Conservation (phyloP, 257 asterid genomes). For the Rauvolfia tetraphylla region DNA sequence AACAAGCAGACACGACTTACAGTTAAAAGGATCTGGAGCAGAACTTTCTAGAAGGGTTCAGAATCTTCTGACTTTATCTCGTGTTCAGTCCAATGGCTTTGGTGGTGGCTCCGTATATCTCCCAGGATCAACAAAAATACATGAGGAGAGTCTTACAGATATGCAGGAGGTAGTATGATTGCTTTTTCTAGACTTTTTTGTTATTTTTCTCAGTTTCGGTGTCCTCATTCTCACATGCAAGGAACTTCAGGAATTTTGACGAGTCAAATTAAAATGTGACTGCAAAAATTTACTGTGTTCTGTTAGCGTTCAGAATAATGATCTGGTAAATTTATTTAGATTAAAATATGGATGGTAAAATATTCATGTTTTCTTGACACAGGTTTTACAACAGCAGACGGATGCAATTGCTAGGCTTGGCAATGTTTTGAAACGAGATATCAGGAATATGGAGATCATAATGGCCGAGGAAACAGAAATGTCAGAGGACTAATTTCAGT, state of each 20-base stretch:
- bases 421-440: conserved; percentile 76
- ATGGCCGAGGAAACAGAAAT: conserved; percentile 79
- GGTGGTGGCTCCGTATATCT: conserved; percentile 62
- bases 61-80: conserved; percentile 67
- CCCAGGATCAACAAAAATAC: conserved; percentile 88
- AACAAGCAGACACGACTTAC: conserved; percentile 29
- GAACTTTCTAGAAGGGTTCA: conserved; percentile 93
- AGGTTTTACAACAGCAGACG: conserved; percentile 94
- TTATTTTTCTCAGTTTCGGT: not conserved
- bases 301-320: not conserved
- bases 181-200: not conserved
- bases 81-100: conserved; percentile 71
- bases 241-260: not conserved
- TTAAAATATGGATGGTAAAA: not conserved
- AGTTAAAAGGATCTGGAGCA: conserved; percentile 95
- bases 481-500: conserved; percentile 31
- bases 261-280: not conserved
- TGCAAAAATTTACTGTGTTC: not conserved
- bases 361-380: conserved; percentile 11
- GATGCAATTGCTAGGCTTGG: conserved; percentile 90
- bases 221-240: not conserved
- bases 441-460: conserved; percentile 85
- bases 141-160: conserved; percentile 76
- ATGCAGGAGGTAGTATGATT: conserved; percentile 78
- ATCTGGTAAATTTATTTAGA: not conserved